Evolutionary conservation across 75 land plant genomes (phyloP).

Genomic region (Pseudotsuga menziesii): DNA sequence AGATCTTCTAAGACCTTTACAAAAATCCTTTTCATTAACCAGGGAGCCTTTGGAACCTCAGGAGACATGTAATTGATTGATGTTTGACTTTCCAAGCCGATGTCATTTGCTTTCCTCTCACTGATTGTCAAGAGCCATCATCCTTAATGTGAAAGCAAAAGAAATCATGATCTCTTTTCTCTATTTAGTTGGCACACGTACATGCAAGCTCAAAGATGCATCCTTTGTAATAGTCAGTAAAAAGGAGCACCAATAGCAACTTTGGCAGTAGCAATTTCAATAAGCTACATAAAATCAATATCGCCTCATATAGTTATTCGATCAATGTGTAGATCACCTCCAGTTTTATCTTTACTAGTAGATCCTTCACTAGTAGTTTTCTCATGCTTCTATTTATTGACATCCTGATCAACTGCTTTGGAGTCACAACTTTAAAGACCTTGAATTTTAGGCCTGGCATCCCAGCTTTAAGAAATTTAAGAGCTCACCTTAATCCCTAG

Average conservation of each 20-base stretch:
- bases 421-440: conserved; percentile 35
- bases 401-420: conserved; percentile 5
- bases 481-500: conserved; percentile 26
- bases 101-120: neutral
- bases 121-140: conserved; percentile 6
- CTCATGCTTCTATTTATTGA: neutral
- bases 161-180: conserved; percentile 14
- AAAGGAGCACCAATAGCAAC: conserved; percentile 32
- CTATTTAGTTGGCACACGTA: conserved; percentile 36
- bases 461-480: conserved; percentile 34
- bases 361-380: neutral
- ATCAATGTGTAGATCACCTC: conserved; percentile 11
- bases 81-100: conserved; percentile 23
- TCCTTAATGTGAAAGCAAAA: conserved; percentile 44
- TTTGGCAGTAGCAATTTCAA: conserved; percentile 14
- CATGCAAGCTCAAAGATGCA: conserved; percentile 17
- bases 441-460: conserved; percentile 44
- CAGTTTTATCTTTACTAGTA: too few species aligned
- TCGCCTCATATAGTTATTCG: neutral
- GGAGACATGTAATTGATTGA: too few species aligned
- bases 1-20: too few species aligned
- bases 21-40: neutral
- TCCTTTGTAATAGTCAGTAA: conserved; percentile 28
- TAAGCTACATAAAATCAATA: neutral
- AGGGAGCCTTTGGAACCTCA: conserved; percentile 25